Conservation (phyloP, 208 protist species). For the Leishmania tropica region DNA sequence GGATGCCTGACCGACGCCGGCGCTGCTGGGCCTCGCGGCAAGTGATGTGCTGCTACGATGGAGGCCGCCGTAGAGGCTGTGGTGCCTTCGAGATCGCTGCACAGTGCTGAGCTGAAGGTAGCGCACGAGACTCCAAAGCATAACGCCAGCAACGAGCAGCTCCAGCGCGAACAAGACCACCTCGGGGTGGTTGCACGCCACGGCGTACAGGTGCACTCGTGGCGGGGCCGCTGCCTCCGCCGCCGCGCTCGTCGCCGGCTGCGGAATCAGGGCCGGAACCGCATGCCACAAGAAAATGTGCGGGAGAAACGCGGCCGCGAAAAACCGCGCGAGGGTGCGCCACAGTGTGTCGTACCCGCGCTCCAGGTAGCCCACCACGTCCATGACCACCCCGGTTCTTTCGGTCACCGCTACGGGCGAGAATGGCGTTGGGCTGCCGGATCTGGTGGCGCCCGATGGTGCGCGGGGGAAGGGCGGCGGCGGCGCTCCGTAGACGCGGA, state of each 20-base stretch:
- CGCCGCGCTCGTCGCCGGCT: background rate
- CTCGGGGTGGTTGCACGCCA: constrained; percentile 6
- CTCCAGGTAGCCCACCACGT: background rate
- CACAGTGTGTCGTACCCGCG: background rate
- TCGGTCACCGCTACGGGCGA: background rate
- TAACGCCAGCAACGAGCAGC: background rate
- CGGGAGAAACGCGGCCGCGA: background rate
- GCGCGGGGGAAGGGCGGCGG: background rate
- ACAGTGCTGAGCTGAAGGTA: background rate
- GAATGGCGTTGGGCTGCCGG: background rate
- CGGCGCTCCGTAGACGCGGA: background rate
- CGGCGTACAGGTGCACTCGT: background rate
- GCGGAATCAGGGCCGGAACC: background rate
- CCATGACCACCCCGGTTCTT: background rate
- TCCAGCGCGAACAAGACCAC: constrained; percentile 3
- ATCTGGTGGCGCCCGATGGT: background rate
- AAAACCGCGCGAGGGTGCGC: background rate
- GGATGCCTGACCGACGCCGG: background rate
- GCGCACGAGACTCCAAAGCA: background rate
- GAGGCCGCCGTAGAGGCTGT: background rate
- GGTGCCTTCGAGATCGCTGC: background rate
- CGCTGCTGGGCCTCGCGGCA: background rate
- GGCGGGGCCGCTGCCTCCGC: constrained; percentile 5
- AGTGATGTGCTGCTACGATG: background rate
- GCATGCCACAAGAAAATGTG: constrained; percentile 13